Evolutionary conservation across 2,329 filamentous ascomycete genomes (phyloP), one percentile per base, ranked within the genome.

Genomic region (Pseudogymnoascus sp.): DNA sequence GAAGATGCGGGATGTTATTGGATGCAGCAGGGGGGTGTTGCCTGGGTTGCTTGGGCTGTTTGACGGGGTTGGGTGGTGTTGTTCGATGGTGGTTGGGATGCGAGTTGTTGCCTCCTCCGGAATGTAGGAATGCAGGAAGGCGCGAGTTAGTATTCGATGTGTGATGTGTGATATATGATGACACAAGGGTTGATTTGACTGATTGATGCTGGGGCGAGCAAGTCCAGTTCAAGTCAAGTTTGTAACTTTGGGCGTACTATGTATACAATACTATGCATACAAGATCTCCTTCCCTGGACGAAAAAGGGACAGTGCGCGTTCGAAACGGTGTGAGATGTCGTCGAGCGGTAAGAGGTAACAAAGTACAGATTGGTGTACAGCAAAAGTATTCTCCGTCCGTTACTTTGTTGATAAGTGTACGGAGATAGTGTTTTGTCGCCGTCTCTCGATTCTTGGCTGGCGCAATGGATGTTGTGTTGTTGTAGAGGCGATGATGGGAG

Each of bases 301-400:
- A 53, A 53, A 53, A 53, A 53, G 46, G 46, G 46, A 53, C 46
- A 31, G 46, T 53, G 46, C 46, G 46, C 46, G 46, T 33, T 56
- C 15, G 46, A 33, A 56, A 56, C 46, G 46, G 46, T 33, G 46
- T 33, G 46, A 31, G 46, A 31, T 50, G 26, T 7, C 23, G 42
- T 46, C 23, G 44, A 56, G 46, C 46, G 46, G 46, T 56, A 31
- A 31, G 44, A 31, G 13, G 46, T 56, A 56, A 26, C 23, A 26
- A 5, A 26, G 21, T 11, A 42, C 23, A 26, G 23, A 26, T 4
- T 26, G 5, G 9, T 21, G 40, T 50, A 29, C 44, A 50, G 44
- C 23, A 26, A 29, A 31, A 33, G 26, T 56, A 56, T 56, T 56
- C 46, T 56, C 46, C 46, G 46, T 56, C 46, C 46, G 46, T 31